phyloP scores from a whole-genome alignment of 306 rosid species.

The Lathyrus tuberosus region DNA sequence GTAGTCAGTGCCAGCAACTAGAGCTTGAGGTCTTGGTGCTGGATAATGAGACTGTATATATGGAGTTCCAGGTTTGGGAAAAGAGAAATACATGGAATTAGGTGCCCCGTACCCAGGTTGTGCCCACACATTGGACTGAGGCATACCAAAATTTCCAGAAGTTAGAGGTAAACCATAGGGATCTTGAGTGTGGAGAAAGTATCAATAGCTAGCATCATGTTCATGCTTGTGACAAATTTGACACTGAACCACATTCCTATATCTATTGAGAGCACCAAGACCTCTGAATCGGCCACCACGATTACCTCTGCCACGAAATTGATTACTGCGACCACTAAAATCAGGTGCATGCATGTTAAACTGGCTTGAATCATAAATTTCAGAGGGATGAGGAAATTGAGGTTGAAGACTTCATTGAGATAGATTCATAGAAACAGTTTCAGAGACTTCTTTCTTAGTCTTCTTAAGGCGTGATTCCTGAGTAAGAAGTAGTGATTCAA shows the following conservation, averaged over 20 bases:
- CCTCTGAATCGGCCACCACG: not conserved
- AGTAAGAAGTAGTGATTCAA: too few relatives aligned
- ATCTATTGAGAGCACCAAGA: not conserved
- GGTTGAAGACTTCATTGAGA: too few relatives aligned
- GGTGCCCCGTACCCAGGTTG: not conserved
- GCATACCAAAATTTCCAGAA: not conserved
- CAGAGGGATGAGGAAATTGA: too few relatives aligned
- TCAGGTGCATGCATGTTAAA: too few relatives aligned
- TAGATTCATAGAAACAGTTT: too few relatives aligned
- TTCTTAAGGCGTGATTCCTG: too few relatives aligned
- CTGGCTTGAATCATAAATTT: too few relatives aligned
- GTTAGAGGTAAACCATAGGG: not conserved
- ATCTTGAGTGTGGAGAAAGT: not conserved
- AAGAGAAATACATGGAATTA: fast-evolving
- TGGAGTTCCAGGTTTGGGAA: not conserved
- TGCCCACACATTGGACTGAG: not conserved
- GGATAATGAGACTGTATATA: too few relatives aligned
- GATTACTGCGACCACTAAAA: too few relatives aligned
- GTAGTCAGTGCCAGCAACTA: not conserved
- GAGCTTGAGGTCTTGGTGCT: not conserved
- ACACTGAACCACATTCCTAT: not conserved
- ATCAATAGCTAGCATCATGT: not conserved
- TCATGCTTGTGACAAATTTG: not conserved
- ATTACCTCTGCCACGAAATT: too few relatives aligned
- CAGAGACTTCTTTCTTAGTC: too few relatives aligned